Evolutionary conservation across 2,329 filamentous ascomycete species (phyloP), one percentile per base, ranked within the genome.

Genomic region (Coniochaeta prunicola): DNA sequence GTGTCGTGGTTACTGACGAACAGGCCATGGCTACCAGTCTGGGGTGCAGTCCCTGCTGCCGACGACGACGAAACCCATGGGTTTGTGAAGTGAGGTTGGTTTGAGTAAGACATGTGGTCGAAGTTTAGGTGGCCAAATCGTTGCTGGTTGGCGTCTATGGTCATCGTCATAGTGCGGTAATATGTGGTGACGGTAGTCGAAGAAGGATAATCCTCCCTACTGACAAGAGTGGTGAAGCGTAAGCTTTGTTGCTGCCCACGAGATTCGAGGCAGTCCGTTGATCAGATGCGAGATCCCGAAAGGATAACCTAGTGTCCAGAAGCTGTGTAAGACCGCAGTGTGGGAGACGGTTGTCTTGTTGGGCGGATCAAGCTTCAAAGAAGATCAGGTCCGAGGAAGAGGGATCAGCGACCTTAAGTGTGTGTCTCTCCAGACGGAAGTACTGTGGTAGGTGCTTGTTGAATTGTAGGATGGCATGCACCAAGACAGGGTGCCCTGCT

Each of bases 141-240:
- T 79, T 86, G 90, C 77, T 93, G 91, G 74, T 92, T 90, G 70
- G 86, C 86, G 78, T 96, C 91, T 80, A 96, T 85, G 75, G 92
- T 90, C 91, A 96, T 96, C 78, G 91, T 94, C 92, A 96, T 96
- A 74, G 75, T 85, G 77, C 65, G 69, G 63, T 59, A 59, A 59
- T 58, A 31, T 57, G 38, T 62, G 62, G 62, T 36, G 61, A 63
- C 50, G 50, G 62, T 62, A 13, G 21, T 50, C 24, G 31, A 58
- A 56, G 42, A 26, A 56, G 36, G 19, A 33, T n/a, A 26, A 36
- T 26, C 33, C 31, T 57, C 53, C 55, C 53, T 60, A 53, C 24
- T 36, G 53, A 28, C 33, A 48, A 42, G 54, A 57, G 57, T 58
- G 56, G 42, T 50, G 56, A 62, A 50, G 59, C 62, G 60, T 62